Conservation (phyloP, 306 rosid genomes). For the Acacia melanoxylon region DNA sequence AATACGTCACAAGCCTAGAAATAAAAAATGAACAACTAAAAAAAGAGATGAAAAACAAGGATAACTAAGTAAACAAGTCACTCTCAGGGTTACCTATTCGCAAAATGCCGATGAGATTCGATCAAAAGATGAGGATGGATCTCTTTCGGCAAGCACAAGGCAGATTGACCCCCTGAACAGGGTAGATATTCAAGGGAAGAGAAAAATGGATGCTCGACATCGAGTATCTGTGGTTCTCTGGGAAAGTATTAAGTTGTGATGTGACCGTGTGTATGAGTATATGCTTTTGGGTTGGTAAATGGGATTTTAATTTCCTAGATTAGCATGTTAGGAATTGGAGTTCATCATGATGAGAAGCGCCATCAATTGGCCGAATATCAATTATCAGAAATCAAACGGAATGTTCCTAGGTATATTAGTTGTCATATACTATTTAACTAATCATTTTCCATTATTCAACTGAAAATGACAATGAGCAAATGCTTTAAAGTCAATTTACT, state of each 20-base stretch:
- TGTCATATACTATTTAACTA: background rate
- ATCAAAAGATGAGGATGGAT: background rate
- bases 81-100: background rate
- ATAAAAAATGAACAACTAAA: background rate
- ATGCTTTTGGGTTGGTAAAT: background rate
- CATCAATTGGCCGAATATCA: background rate
- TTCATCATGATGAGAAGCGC: background rate
- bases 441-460: background rate
- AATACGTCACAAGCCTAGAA: background rate
- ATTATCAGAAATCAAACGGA: background rate
- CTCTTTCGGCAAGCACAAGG: conserved; percentile 6
- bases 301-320: background rate
- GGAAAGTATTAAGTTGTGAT: background rate
- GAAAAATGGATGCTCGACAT: background rate
- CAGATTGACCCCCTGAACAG: conserved; percentile 6
- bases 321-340: background rate
- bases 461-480: background rate
- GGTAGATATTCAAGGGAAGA: background rate
- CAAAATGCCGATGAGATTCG: background rate
- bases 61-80: background rate
- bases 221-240: background rate
- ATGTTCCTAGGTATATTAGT: background rate
- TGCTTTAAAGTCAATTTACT: background rate
- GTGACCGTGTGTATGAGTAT: background rate
- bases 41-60: background rate